Base-by-base conservation (phyloP, 768 basidiomycete genomes). In the Termitomyces eurrhizus region DNA sequence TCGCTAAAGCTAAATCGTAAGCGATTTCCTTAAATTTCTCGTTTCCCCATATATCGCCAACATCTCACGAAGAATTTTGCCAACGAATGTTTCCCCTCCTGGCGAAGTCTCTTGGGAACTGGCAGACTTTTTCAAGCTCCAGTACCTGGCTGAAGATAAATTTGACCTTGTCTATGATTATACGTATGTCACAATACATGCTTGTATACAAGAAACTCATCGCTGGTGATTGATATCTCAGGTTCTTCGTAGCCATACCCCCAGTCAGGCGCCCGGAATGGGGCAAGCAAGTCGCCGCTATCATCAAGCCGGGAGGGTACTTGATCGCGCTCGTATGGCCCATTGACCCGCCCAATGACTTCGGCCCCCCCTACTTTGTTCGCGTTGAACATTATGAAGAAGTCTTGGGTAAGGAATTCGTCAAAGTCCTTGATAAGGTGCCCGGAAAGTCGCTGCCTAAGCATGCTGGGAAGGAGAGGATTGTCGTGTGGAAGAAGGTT, bases 181-280 rank as follows among this genome's bases (percentile, higher is more conserved):
- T 68, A 89, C 88, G 82, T 80, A 58, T 42, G 74, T 67, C 26
- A 35, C 32, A 18, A 9, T n/a, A 16, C 39, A 35, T 36, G 3
- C 16, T 29, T 29, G 9, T 21, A 16, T 32, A n/a, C 16, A 32
- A 35, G 33, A 46, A 41, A 21, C 18, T 52, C 3, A 16, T 24
- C 24, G 14, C 9, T 36, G 36, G n/a, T 7, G 7, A 42, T 37
- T 21, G 12, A 44, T 35, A 26, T 26, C 12, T 13, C 36, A 88
- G 86, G 1, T 89, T 90, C 74, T 90, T 92, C 69, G 86, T 86
- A 46, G 89, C 90, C 2, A 83, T 92, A 24, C 83, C 83, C 0
- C 88, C 86, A 0, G 60, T 71, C 2, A 74, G 69, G 41, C 79
- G 89, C 12, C 48, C 63, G 3, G 78, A 78, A 18, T 90, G 88